These are phyloP conservation scores for Monilinia polystroma DNA, from an alignment of 2,329 filamentous ascomycete genomes.

Conservation along the genomic window DNA sequence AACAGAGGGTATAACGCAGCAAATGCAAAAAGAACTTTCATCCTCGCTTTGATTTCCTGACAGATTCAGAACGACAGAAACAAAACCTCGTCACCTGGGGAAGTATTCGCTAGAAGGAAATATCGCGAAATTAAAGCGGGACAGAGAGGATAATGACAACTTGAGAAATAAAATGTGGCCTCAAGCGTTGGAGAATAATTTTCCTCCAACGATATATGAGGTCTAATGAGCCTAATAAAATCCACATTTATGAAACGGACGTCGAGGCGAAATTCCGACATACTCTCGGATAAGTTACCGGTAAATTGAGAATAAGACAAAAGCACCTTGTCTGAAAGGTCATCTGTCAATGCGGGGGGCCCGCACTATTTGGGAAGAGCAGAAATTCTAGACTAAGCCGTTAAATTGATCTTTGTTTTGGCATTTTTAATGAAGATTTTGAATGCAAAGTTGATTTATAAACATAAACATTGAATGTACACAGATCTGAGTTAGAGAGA, in stretches of 20 bases:
- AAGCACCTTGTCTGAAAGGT: background rate
- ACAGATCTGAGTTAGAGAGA: too few species aligned
- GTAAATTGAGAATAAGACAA: background rate
- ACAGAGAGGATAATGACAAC: constrained; percentile 7
- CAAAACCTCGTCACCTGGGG: background rate
- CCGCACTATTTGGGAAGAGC: too few species aligned
- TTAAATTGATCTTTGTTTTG: background rate
- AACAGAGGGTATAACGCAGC: background rate
- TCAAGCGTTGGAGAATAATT: constrained; percentile 11
- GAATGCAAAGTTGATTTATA: too few species aligned
- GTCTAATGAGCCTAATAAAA: background rate
- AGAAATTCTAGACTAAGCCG: background rate
- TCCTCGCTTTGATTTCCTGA: constrained; percentile 16
- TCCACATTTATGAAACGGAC: background rate
- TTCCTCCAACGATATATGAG: constrained; percentile 16
- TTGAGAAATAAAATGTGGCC: constrained; percentile 29
- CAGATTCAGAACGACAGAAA: background rate
- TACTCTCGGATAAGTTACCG: background rate
- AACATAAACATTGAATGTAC: background rate
- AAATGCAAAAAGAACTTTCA: constrained; percentile 23
- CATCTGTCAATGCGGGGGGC: background rate
- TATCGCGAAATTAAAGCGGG: constrained; percentile 7
- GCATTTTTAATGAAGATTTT: background rate
- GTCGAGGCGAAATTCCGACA: constrained; percentile 10
- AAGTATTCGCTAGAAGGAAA: constrained; percentile 11